These are phyloP conservation scores for Vigna angularis DNA, from an alignment of 306 rosid genomes.

Conservation along the genomic window DNA sequence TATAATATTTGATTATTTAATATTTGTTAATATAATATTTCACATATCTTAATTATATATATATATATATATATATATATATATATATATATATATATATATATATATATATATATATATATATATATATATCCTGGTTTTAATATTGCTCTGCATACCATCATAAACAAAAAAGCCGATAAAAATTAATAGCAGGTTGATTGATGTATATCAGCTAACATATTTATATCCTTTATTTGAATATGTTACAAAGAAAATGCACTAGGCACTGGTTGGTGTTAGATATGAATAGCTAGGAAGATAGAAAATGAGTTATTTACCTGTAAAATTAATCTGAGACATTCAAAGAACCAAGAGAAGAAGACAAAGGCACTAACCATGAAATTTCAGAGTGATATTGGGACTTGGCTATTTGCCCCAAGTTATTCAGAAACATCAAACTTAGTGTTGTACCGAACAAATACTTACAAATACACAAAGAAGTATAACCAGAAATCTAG, in stretches of 20 bases:
- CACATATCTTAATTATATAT: no score
- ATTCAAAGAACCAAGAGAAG: constrained; percentile 89
- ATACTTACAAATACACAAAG: no score
- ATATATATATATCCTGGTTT: no score
- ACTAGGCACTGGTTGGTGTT: background rate
- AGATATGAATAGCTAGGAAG: background rate
- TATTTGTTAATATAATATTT: no score
- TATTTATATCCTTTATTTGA: constrained; percentile 6
- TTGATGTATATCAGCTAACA: constrained; percentile 42
- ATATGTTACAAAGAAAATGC: constrained; percentile 32
- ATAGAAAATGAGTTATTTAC: constrained; percentile 40
- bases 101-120: no score
- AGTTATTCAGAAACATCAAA: constrained; percentile 70
- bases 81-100: no score
- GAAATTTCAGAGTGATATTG: constrained; percentile 58
- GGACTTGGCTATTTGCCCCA: constrained; percentile 87
- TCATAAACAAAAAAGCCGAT: no score
- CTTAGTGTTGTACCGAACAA: constrained; percentile 73
- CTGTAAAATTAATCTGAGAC: constrained; percentile 69
- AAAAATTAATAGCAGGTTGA: background rate
- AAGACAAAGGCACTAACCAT: constrained; percentile 73
- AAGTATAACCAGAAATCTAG: constrained; percentile 81
- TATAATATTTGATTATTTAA: no score
- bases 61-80: no score
- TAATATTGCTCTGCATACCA: no score